phyloP scores from a whole-genome alignment of 2,329 filamentous ascomycete species.

The Cladophialophora immunda region DNA sequence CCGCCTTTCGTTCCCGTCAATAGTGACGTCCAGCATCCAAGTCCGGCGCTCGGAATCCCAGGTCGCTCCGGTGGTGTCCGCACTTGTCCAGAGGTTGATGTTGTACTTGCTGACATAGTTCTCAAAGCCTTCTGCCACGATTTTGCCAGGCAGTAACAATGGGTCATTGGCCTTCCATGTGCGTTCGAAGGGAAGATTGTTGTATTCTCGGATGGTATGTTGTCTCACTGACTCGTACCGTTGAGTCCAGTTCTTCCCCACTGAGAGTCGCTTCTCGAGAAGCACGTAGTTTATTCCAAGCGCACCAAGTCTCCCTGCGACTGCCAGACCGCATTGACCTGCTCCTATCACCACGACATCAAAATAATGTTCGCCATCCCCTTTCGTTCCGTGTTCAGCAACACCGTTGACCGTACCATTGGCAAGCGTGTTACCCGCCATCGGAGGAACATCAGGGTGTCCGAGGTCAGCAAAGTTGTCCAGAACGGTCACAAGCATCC shows the following conservation, averaged over 20 bases:
- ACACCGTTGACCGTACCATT: constrained; percentile 1
- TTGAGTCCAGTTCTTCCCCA: constrained; percentile 58
- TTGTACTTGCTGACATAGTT: constrained; percentile 40
- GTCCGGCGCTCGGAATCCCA: constrained; percentile 49
- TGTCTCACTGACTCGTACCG: constrained; percentile 56
- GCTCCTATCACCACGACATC: constrained; percentile 50
- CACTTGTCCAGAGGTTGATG: constrained; percentile 48
- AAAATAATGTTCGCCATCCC: constrained; percentile 42
- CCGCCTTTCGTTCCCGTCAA: constrained; percentile 14
- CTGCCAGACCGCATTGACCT: constrained; percentile 56
- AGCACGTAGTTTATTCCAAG: constrained; percentile 54
- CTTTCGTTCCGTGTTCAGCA: constrained; percentile 24
- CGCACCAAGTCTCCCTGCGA: constrained; percentile 55
- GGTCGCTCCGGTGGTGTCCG: constrained; percentile 47
- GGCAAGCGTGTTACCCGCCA: not conserved
- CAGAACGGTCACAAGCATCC: constrained; percentile 42
- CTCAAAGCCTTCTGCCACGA: constrained; percentile 37
- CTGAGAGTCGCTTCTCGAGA: constrained; percentile 53
- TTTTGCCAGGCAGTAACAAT: constrained; percentile 39
- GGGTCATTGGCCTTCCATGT: constrained; percentile 41
- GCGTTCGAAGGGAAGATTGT: constrained; percentile 43
- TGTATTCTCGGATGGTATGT: constrained; percentile 32
- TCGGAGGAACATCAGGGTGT: constrained; percentile 38
- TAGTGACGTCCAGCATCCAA: constrained; percentile 48
- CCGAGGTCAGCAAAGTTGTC: constrained; percentile 39